A percentile compares a stretch with the other conserved stretches of the same genome.
Evolutionary conservation across 176 grass and related monocot genomes (phyloP).

Genomic region (Musa beccarii): DNA sequence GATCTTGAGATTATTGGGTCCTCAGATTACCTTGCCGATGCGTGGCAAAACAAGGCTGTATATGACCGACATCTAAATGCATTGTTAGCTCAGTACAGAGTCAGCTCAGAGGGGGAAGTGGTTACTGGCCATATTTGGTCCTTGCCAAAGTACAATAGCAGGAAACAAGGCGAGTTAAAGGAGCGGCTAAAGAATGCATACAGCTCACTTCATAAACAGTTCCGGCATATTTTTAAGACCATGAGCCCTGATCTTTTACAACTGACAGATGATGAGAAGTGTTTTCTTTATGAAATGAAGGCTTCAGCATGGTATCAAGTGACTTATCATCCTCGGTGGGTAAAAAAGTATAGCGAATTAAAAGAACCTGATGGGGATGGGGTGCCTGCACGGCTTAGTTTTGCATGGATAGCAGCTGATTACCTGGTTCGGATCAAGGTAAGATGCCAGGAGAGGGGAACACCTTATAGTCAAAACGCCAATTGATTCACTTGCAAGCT

Average conservation of each 20-base stretch:
- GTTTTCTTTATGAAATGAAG: constrained; percentile 46
- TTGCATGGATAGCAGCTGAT: constrained; percentile 79
- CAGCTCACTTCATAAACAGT: constrained; percentile 46
- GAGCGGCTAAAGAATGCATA: constrained; percentile 75
- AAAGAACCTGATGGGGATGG: constrained; percentile 27
- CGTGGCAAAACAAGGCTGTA: constrained; percentile 48
- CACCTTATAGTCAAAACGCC: constrained; percentile 30
- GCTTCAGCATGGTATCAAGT: constrained; percentile 91
- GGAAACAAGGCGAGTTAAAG: constrained; percentile 64
- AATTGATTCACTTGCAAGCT: constrained; percentile 48
- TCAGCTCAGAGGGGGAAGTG: constrained; percentile 68
- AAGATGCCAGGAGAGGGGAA: constrained; percentile 24
- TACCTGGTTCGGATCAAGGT: constrained; percentile 63
- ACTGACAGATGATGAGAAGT: constrained; percentile 43
- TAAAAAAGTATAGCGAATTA: constrained; percentile 36
- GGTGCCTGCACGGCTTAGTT: constrained; percentile 46
- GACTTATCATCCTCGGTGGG: constrained; percentile 67
- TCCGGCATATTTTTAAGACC: constrained; percentile 42
- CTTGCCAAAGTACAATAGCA: constrained; percentile 48
- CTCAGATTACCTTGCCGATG: constrained; percentile 42
- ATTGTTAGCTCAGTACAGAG: constrained; percentile 50
- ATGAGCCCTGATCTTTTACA: constrained; percentile 23
- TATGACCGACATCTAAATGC: constrained; percentile 55
- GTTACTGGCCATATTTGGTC: constrained; percentile 78
- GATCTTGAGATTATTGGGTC: constrained; percentile 69